These are phyloP conservation scores for Paecilomyces dactylethromorphus DNA, from an alignment of 2,329 filamentous ascomycete species.

Conservation along the genomic window DNA sequence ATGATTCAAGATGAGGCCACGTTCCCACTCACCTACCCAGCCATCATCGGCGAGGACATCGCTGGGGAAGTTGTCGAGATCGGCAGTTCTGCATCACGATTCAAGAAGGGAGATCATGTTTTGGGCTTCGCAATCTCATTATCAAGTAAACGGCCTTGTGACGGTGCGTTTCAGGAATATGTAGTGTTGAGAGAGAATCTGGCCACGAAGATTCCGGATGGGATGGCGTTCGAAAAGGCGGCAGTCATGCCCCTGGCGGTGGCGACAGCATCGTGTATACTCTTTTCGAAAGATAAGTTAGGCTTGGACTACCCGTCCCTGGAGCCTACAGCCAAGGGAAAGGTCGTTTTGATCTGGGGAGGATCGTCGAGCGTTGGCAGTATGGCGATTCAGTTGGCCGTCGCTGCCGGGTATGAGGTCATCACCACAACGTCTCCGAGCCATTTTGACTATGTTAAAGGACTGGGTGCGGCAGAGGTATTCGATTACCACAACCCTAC, in stretches of 20 bases:
- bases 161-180: background rate
- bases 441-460: slow-evolving; percentile 40
- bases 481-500: slow-evolving; percentile 37
- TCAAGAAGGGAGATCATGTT: slow-evolving; percentile 38
- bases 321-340: background rate
- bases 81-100: slow-evolving; percentile 36
- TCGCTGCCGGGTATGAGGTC: slow-evolving; percentile 35
- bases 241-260: background rate
- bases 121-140: slow-evolving; percentile 15
- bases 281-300: background rate
- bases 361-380: slow-evolving; percentile 44
- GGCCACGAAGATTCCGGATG: slow-evolving; percentile 1
- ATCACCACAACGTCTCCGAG: slow-evolving; percentile 30
- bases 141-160: background rate
- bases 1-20: too few relatives aligned
- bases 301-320: background rate
- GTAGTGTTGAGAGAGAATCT: slow-evolving; percentile 1
- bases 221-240: background rate
- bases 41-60: slow-evolving; percentile 34
- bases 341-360: slow-evolving; percentile 43
- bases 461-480: slow-evolving; percentile 37
- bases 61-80: slow-evolving; percentile 41
- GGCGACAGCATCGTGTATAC: background rate
- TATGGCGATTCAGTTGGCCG: slow-evolving; percentile 39
- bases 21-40: slow-evolving; percentile 16